phyloP scores from a whole-genome alignment of 441 rosid genomes.

The Macaranga tanarius region DNA sequence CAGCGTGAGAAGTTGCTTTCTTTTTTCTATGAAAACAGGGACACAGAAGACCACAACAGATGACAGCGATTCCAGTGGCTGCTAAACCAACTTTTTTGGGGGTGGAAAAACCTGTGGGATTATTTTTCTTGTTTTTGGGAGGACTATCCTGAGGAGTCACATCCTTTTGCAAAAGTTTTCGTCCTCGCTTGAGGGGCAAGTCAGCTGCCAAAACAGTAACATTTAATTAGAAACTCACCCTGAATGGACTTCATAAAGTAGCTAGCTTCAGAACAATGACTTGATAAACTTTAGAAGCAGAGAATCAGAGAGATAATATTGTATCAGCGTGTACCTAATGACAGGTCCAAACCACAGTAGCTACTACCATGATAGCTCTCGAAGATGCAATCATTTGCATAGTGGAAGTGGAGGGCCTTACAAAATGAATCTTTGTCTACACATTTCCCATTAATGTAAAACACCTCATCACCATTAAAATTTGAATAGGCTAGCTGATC shows the following conservation, averaged over 20 bases:
- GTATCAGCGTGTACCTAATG: constrained; percentile 45
- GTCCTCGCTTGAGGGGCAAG: constrained; percentile 35
- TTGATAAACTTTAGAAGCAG: not conserved
- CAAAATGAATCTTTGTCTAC: constrained; percentile 57
- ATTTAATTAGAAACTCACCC: constrained; percentile 10
- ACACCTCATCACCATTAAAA: constrained; percentile 39
- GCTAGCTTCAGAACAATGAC: not conserved
- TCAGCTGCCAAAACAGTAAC: constrained; percentile 35
- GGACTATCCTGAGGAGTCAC: constrained; percentile 13
- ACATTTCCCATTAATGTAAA: constrained; percentile 56
- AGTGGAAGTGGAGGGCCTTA: constrained; percentile 46
- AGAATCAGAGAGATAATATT: constrained; percentile 13
- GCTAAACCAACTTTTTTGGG: constrained; percentile 39
- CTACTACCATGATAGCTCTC: constrained; percentile 32
- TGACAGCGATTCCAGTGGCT: constrained; percentile 52
- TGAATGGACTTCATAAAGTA: not conserved
- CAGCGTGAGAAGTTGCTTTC: constrained; percentile 57
- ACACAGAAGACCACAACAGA: constrained; percentile 57
- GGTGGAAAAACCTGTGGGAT: constrained; percentile 21
- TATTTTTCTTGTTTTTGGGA: constrained; percentile 26
- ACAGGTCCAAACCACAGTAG: constrained; percentile 37
- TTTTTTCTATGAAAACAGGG: constrained; percentile 68
- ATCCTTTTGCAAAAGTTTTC: constrained; percentile 53
- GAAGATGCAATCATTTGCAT: constrained; percentile 46
- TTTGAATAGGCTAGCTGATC: constrained; percentile 50